Percentiles rank a stretch among this genome's conserved stretches.
These are phyloP conservation scores for Septoria petroselini DNA, from an alignment of 2,329 filamentous ascomycete species.

Conservation along the genomic window DNA sequence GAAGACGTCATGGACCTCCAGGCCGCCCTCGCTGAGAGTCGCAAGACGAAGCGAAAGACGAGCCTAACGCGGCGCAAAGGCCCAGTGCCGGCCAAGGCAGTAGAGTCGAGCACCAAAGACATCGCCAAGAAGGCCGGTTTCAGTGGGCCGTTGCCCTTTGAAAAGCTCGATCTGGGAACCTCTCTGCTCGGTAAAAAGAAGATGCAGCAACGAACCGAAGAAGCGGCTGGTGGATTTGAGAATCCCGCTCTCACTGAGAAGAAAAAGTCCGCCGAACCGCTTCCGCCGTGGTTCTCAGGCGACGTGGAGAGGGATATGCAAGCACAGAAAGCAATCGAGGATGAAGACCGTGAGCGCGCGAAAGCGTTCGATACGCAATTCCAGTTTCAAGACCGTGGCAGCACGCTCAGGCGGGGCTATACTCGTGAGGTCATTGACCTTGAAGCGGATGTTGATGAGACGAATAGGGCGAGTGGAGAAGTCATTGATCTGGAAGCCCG, in stretches of 20 bases:
- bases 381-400: conserved; percentile 53
- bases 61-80: conserved; percentile 17
- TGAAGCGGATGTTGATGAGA: conserved; percentile 44
- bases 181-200: conserved; percentile 54
- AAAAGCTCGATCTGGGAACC: conserved; percentile 69
- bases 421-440: conserved; percentile 49
- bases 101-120: conserved; percentile 20
- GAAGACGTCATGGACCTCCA: conserved; percentile 77
- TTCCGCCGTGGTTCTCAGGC: conserved; percentile 73
- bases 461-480: conserved; percentile 35
- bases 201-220: conserved; percentile 52
- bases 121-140: conserved; percentile 57
- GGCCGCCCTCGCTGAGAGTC: conserved; percentile 69
- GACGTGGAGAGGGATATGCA: conserved; percentile 59
- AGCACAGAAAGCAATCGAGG: conserved; percentile 40
- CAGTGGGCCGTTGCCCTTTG: conserved; percentile 83
- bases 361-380: conserved; percentile 57
- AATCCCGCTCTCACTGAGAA: conserved; percentile 44
- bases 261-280: conserved; percentile 52
- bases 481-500: conserved; percentile 42
- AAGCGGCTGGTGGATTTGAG: conserved; percentile 64
- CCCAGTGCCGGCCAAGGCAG: conserved; percentile 38
- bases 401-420: conserved; percentile 57
- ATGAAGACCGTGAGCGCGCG: conserved; percentile 54
- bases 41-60: conserved; percentile 42